Evolutionary conservation across 192 early-diverging fungal genomes (phyloP).

Genomic region (Coemansia sp.): DNA sequence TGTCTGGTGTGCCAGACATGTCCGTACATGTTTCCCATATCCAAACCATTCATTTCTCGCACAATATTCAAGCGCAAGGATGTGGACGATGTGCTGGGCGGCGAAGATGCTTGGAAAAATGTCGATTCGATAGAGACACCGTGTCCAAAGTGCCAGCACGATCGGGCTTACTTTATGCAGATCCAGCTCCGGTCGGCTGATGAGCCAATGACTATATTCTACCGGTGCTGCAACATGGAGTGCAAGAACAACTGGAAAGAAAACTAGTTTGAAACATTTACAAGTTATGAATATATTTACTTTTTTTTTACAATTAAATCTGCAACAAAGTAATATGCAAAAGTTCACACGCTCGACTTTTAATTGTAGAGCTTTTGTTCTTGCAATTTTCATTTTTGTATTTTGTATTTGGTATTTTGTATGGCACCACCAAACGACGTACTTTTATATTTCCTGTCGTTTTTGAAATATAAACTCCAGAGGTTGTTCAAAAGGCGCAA

Average conservation of each 20-base stretch:
- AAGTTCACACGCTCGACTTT: no score
- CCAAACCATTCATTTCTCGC: slow-evolving; percentile 61
- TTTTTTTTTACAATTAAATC: no score
- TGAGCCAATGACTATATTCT: slow-evolving; percentile 93
- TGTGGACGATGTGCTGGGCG: slow-evolving; percentile 93
- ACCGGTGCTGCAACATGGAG: slow-evolving; percentile 72
- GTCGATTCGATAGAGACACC: slow-evolving; percentile 62
- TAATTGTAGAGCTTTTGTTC: no score
- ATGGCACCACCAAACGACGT: background rate
- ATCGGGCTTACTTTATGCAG: slow-evolving; percentile 77
- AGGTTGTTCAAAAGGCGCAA: background rate
- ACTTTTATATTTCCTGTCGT: background rate
- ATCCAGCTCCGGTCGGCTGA: slow-evolving; percentile 92
- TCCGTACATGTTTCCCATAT: slow-evolving; percentile 78
- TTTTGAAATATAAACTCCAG: background rate
- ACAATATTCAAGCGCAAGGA: slow-evolving; percentile 75
- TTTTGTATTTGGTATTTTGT: background rate
- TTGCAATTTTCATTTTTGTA: background rate
- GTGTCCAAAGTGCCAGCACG: slow-evolving; percentile 71
- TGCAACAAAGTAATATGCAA: no score
- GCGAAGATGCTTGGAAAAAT: slow-evolving; percentile 85
- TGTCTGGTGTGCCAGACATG: slow-evolving; percentile 81
- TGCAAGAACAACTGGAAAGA: slow-evolving; percentile 75
- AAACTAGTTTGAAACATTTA: slow-evolving; percentile 29
- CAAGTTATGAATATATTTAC: no score